Percentiles rank a stretch among this genome's conserved stretches.
These are phyloP conservation scores for Hypomontagnella monticulosa DNA, from an alignment of 495 filamentous ascomycete species.

Conservation along the genomic window DNA sequence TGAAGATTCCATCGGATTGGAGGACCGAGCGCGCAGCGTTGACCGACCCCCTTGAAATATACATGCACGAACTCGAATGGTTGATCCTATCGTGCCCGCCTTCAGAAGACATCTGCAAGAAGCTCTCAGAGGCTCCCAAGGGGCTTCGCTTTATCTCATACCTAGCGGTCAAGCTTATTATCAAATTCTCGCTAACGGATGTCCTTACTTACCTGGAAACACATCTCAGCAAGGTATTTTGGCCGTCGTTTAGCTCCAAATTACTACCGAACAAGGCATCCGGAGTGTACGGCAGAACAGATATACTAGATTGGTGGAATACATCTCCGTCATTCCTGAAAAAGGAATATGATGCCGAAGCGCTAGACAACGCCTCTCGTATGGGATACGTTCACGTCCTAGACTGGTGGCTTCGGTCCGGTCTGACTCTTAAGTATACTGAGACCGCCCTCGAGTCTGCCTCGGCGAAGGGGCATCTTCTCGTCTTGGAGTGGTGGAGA, in stretches of 20 bases:
- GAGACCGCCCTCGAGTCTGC: slow-evolving; percentile 88
- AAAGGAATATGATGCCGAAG: slow-evolving; percentile 78
- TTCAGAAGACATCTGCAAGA: slow-evolving; percentile 70
- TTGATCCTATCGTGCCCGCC: slow-evolving; percentile 74
- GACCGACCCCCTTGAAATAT: slow-evolving; percentile 59
- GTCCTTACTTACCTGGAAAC: slow-evolving; percentile 84
- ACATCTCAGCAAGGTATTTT: slow-evolving; percentile 80
- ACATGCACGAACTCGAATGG: slow-evolving; percentile 76
- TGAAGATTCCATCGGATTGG: slow-evolving; percentile 81
- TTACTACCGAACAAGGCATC: slow-evolving; percentile 86
- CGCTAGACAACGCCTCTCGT: slow-evolving; percentile 85
- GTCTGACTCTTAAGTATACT: slow-evolving; percentile 82
- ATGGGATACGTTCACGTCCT: slow-evolving; percentile 84
- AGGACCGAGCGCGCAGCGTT: slow-evolving; percentile 50
- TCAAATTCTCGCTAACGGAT: slow-evolving; percentile 84
- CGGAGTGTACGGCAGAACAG: slow-evolving; percentile 82
- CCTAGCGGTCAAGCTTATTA: slow-evolving; percentile 84
- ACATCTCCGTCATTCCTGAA: slow-evolving; percentile 75
- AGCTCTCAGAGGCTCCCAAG: slow-evolving; percentile 70
- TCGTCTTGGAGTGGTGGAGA: slow-evolving; percentile 92
- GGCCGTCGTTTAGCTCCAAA: slow-evolving; percentile 80
- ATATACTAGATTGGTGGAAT: slow-evolving; percentile 89
- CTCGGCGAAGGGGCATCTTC: slow-evolving; percentile 80
- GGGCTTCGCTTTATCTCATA: slow-evolving; percentile 78
- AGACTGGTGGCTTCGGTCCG: slow-evolving; percentile 89